Evolutionary conservation across 257 asterid species (phyloP), one percentile per base, ranked within the genome.

Genomic region (Solanum corneliomulleri): DNA sequence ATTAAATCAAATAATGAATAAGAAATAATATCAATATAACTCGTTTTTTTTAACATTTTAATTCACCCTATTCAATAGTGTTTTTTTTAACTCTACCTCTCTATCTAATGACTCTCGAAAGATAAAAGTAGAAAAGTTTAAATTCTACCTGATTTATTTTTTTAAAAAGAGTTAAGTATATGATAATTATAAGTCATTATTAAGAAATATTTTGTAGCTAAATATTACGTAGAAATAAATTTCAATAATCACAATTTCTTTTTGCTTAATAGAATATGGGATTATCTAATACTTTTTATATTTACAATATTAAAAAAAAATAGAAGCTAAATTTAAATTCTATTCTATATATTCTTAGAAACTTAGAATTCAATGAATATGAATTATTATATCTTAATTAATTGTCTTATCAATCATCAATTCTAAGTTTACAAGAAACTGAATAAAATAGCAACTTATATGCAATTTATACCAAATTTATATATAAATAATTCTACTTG

Each of bases 381-480:
- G n/a, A 39, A 39, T 66, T 3, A 21, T 52, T 56, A 45, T 81
- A 35, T 70, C 58, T 13, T 39, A 33, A 39, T 56, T 58, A 33
- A 35, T 23, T 83, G 37, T 64, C 69, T 52, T n/a, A 29, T 84
- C 77, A 62, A 86, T 74, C 83, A 86, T 72, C 80, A 74, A 74
- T 52, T 23, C 23, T 71, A 49, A 86, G 33, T 21, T 47, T 25
- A 86, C 49, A 72, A 69, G 82, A 70, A 85, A 70, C 82, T 27
- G 23, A 68, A 16, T 42, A 69, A 60, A 66, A 66, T 69, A 66
- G 77, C 9, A 60, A 42, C 25, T 83, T 16, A 12, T 15, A 14
- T 49, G 58, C 58, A 49, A 49, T 49, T 15, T 49, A 15, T 49
- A 49, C 62, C 62, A 52, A 52, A 52, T 52, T 16, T 52, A 52